Evolutionary conservation across 73 alveolate species (phyloP).

Genomic region (Paramecium sexaurelia): DNA sequence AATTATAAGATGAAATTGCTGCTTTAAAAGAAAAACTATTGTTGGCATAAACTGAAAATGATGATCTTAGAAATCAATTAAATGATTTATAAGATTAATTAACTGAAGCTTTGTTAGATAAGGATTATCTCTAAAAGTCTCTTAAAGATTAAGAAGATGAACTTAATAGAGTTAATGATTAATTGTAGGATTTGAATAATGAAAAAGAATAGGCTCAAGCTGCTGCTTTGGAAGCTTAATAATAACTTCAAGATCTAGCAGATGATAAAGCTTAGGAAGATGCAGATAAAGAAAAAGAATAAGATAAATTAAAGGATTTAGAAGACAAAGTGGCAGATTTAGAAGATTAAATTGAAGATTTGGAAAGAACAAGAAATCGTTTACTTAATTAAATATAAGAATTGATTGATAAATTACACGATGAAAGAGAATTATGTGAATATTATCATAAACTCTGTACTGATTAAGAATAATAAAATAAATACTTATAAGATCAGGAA

Average conservation of each 20-base stretch:
- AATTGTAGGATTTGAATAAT: not conserved
- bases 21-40: conserved; percentile 32
- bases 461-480: not conserved
- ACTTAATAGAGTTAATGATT: not conserved
- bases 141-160: conserved; percentile 32
- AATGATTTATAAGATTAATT: not conserved
- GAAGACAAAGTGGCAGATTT: not conserved
- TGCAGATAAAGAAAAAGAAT: not conserved
- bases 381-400: not conserved
- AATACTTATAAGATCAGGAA: not conserved
- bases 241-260: not conserved
- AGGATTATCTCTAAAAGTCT: not conserved
- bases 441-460: conserved; percentile 15
- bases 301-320: not conserved
- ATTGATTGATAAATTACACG: not conserved
- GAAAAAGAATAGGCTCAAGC: conserved; percentile 35
- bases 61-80: conserved; percentile 14
- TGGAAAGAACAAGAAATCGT: not conserved
- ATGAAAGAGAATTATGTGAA: not conserved
- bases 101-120: not conserved
- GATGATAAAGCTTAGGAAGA: conserved; percentile 2
- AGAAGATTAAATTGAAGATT: not conserved
- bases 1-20: conserved; percentile 16
- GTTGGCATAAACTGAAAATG: conserved; percentile 5
- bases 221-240: not conserved